Conservation (phyloP, 1,139 yeast species). For the Debaryomyces robertsiae region DNA sequence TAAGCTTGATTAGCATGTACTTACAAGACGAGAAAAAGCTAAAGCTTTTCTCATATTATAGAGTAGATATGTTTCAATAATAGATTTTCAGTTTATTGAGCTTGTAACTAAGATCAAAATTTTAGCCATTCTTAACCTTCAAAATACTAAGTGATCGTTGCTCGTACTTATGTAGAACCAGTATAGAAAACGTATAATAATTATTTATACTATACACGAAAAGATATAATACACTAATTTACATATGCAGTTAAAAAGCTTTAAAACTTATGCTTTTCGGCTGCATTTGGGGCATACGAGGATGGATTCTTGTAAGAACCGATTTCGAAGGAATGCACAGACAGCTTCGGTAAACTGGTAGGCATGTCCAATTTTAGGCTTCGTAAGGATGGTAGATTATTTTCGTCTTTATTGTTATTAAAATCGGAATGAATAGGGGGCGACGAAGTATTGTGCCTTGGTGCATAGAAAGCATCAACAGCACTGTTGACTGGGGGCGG, state of each 20-base stretch:
- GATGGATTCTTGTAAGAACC: slow-evolving; percentile 4
- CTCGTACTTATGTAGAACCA: no score
- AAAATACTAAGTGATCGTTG: no score
- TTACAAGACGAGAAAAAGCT: background rate
- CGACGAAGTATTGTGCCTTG: slow-evolving; percentile 9
- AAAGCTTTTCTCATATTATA: no score
- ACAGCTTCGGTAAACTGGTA: slow-evolving; percentile 33
- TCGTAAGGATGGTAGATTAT: slow-evolving; percentile 49
- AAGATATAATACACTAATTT: slow-evolving; percentile 4
- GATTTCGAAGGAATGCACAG: slow-evolving; percentile 6
- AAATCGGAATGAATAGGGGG: slow-evolving; percentile 4
- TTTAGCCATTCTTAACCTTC: no score
- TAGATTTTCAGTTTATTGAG: no score
- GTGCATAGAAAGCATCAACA: slow-evolving; percentile 1
- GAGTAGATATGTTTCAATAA: background rate
- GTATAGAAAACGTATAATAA: background rate
- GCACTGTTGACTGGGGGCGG: slow-evolving; percentile 13
- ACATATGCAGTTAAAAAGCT: background rate
- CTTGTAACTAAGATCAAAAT: no score
- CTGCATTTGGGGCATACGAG: background rate
- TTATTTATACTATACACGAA: background rate
- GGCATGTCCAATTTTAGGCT: slow-evolving; percentile 55
- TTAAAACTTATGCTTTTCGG: background rate
- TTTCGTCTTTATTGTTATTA: slow-evolving; percentile 27
- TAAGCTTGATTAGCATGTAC: background rate